Conservation (phyloP, 164 flowering plant species). For the Vitis rupestris region DNA sequence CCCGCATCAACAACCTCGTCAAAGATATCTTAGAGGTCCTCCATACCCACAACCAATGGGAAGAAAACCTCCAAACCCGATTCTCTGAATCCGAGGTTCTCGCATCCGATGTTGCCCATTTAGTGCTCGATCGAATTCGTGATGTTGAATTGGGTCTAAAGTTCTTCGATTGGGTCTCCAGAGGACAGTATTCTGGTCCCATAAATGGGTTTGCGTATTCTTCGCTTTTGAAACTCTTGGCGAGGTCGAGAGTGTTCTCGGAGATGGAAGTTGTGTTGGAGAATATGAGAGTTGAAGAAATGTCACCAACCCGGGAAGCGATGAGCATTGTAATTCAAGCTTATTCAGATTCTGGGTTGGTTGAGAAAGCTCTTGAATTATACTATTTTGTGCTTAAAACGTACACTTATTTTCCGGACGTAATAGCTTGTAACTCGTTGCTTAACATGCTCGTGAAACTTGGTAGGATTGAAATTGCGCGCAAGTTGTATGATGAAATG, state of each 20-base stretch:
- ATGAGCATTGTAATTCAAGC: conserved; percentile 40
- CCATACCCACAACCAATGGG: conserved; percentile 30
- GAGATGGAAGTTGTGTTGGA: conserved; percentile 46
- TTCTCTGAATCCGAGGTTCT: conserved; percentile 29
- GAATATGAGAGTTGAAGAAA: conserved; percentile 31
- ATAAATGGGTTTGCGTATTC: conserved; percentile 54
- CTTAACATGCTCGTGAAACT: conserved; percentile 42
- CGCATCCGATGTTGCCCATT: conserved; percentile 48
- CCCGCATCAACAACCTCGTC: conserved; percentile 27
- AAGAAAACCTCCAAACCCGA: conserved; percentile 32
- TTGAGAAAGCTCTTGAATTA: conserved; percentile 53
- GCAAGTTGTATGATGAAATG: conserved; percentile 61
- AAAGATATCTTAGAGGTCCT: conserved; percentile 34
- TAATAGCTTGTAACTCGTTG: conserved; percentile 62
- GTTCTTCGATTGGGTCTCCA: conserved; percentile 52
- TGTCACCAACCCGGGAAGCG: conserved; percentile 49
- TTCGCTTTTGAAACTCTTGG: conserved; percentile 63
- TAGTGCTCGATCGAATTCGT: conserved; percentile 51
- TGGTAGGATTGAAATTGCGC: conserved; percentile 34
- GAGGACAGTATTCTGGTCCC: conserved; percentile 22
- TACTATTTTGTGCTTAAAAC: conserved; percentile 27
- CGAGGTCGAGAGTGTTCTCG: conserved; percentile 37
- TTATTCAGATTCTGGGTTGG: conserved; percentile 49
- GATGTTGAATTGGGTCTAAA: conserved; percentile 48
- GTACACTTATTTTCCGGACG: conserved; percentile 39